Evolutionary conservation across 768 basidiomycete genomes (phyloP), one percentile per base, ranked within the genome.

Genomic region (Tylopilus plumbeoviolaceoides): DNA sequence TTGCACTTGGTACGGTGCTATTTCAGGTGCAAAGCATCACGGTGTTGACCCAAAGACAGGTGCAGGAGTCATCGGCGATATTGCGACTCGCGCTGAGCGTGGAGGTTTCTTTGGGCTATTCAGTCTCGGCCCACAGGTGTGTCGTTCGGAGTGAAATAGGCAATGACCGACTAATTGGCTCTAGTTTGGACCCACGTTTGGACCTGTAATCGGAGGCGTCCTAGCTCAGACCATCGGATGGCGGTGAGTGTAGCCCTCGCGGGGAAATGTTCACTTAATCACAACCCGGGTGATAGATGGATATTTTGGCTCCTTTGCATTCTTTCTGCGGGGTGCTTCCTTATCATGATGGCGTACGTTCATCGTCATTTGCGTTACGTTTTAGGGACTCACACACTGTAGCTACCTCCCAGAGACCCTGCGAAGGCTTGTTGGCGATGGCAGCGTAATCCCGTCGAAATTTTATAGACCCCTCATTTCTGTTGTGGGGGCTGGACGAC

Each of bases 61-160:
- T 48, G 82, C 86, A 31, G 91, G 91, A 6, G 82, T 89, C 7
- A 79, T 95, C 50, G 82, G 82, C 2, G 91, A 95, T 63, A 85
- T 95, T 25, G 79, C 88, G 6, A 78, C 78, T 2, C 83, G 80
- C 0, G 76, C 79, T 35, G 89, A 93, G 69, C 73, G 91, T 33
- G 91, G 87, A 17, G 79, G 82, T 7, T 90, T 84, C 68, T 78
- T 83, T 50, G 91, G 89, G 3, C 46, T 88, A 8, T 89, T 82
- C 66, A 75, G 69, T 33, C 53, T 86, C 4, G 86, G 86, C 0
- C 83, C 85, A n/a, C 75, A 83, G 75, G 84, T 82, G 55, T 39
- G 59, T 62, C 30, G 4, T 36, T 51, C 12, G 7, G 36, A 35
- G 17, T 10, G 7, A 23, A n/a, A 15, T 3, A 2, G 11, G 17